Percentiles rank a stretch among this genome's conserved stretches.
These are phyloP conservation scores for Phytophthora hybrid DNA, from an alignment of 352 stramenopile species.

Conservation along the genomic window DNA sequence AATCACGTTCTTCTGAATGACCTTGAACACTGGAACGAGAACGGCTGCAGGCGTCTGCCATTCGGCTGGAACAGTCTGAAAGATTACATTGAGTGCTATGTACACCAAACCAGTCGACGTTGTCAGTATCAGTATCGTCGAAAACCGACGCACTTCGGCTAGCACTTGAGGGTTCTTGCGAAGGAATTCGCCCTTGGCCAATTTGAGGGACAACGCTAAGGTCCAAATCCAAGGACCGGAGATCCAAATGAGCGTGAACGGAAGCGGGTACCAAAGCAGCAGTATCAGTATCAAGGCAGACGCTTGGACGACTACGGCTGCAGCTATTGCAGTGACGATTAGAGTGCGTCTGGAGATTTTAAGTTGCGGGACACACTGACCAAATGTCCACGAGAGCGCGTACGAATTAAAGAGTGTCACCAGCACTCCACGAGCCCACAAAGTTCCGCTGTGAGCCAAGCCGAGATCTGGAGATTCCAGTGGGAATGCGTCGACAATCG, in stretches of 20 bases:
- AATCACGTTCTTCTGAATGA: conserved; percentile 25
- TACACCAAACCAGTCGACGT: conserved; percentile 8
- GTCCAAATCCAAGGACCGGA: conserved; percentile 22
- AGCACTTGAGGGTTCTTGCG: conserved; percentile 8
- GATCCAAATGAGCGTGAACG: conserved; percentile 27
- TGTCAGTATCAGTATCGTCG: conserved; percentile 16
- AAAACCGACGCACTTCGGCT: conserved; percentile 25
- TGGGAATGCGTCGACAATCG: conserved; percentile 19
- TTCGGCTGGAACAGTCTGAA: conserved; percentile 9
- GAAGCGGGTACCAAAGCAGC: conserved; percentile 23
- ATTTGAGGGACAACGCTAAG: conserved; percentile 16
- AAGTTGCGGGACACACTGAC: conserved; percentile 17
- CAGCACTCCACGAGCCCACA: conserved; percentile 18
- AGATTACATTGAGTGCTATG: conserved; percentile 17
- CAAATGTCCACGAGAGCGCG: conserved; percentile 20
- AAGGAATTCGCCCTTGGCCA: conserved; percentile 22
- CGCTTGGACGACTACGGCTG: conserved; percentile 4
- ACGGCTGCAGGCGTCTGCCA: conserved; percentile 17
- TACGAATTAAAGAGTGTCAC: conserved; percentile 14
- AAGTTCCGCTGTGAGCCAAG: conserved; percentile 15
- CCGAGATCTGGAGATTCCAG: conserved; percentile 31
- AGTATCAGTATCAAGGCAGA: conserved; percentile 12
- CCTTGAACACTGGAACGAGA: conserved; percentile 22
- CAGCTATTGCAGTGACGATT: conserved; percentile 9
- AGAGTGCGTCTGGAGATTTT: conserved; percentile 8